These are phyloP conservation scores for Colletotrichum euphorbiae DNA, from an alignment of 2,329 filamentous ascomycete genomes.

Conservation along the genomic window DNA sequence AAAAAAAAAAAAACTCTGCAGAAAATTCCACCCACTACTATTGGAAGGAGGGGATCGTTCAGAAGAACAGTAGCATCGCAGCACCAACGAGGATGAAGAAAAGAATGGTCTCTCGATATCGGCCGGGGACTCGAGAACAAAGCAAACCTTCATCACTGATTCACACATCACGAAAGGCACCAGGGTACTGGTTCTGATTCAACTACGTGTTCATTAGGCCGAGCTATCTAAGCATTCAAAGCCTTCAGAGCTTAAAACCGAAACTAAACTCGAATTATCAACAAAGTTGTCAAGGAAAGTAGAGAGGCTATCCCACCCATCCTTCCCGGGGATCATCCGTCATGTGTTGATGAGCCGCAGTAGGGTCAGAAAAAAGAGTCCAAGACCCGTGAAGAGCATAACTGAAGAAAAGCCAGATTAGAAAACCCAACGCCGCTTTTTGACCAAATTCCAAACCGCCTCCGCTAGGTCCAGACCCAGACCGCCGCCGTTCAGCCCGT, in stretches of 20 bases:
- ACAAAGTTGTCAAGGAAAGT: conserved; percentile 16
- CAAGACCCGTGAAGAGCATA: background rate
- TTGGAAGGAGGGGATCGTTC: too few relatives aligned
- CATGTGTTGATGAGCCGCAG: conserved; percentile 8
- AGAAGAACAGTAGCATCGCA: too few relatives aligned
- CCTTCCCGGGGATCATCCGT: background rate
- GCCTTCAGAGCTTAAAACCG: conserved; percentile 22
- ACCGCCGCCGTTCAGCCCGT: background rate
- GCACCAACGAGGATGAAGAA: too few relatives aligned
- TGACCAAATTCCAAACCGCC: background rate
- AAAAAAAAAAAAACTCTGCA: too few relatives aligned
- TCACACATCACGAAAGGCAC: background rate
- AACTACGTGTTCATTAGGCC: conserved; percentile 38
- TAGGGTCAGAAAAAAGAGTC: background rate
- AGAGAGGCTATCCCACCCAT: conserved; percentile 3
- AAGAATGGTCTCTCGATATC: too few relatives aligned
- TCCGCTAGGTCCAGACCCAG: background rate
- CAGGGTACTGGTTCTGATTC: background rate
- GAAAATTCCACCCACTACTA: too few relatives aligned
- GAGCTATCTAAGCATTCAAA: conserved; percentile 42
- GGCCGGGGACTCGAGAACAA: too few relatives aligned
- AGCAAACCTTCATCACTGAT: too few relatives aligned
- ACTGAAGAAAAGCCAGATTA: background rate
- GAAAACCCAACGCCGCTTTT: conserved; percentile 20
- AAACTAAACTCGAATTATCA: conserved; percentile 1